A percentile compares a stretch with the other conserved stretches of the same genome.
These are phyloP conservation scores for Oehlia diaphana DNA, from an alignment of 192 early-diverging fungal genomes.

Conservation along the genomic window DNA sequence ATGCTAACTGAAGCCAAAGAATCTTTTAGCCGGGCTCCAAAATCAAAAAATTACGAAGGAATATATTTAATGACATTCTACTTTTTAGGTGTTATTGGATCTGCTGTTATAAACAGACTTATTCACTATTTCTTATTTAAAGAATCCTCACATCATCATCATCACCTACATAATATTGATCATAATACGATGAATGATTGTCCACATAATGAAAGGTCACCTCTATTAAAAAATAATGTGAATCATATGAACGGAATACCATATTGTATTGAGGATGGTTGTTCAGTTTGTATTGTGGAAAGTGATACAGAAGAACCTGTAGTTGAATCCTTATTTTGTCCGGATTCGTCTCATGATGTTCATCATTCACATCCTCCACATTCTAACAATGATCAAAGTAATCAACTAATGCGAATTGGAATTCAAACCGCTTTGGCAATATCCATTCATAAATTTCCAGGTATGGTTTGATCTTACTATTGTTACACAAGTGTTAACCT, in stretches of 20 bases:
- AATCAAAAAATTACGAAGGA: neutral
- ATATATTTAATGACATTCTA: neutral
- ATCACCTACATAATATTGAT: neutral
- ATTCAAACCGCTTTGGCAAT: conserved; percentile 57
- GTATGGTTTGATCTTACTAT: conserved; percentile 26
- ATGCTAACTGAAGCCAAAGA: conserved; percentile 6
- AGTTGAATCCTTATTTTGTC: neutral
- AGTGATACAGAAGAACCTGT: neutral
- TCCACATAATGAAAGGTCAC: neutral
- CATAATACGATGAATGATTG: neutral
- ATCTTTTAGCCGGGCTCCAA: neutral
- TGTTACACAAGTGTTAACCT: too few relatives aligned
- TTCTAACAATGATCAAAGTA: conserved; percentile 8
- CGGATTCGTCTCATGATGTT: neutral
- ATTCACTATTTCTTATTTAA: neutral
- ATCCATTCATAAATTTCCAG: conserved; percentile 58
- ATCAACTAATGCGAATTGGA: conserved; percentile 45
- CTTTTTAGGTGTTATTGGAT: conserved; percentile 18
- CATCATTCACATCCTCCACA: neutral
- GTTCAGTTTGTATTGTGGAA: neutral
- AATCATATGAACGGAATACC: neutral
- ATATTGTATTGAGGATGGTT: neutral
- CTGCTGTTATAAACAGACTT: neutral
- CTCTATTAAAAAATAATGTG: conserved; percentile 3
- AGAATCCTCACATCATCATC: neutral